phyloP scores from a whole-genome alignment of 2,329 filamentous ascomycete genomes.

The Cordyceps cicadae region DNA sequence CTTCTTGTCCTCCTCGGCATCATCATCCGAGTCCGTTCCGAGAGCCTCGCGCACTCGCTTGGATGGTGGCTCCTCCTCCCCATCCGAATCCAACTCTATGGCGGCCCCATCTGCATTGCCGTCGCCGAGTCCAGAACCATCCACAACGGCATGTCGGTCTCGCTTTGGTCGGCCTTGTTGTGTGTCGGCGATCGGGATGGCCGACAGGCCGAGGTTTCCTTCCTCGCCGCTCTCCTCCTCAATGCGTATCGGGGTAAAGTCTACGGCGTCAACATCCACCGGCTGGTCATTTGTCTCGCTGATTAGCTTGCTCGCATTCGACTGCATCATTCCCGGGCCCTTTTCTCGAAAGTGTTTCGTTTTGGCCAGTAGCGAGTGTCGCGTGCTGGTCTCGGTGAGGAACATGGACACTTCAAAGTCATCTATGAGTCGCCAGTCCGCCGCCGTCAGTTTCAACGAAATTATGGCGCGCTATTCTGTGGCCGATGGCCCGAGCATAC shows the following conservation, averaged over 20 bases:
- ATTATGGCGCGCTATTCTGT: background rate
- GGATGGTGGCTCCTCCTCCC: conserved; percentile 33
- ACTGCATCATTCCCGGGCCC: conserved; percentile 43
- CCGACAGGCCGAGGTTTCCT: conserved; percentile 22
- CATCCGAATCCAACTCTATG: conserved; percentile 32
- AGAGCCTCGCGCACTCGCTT: conserved; percentile 36
- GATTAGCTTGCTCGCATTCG: conserved; percentile 56
- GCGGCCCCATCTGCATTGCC: conserved; percentile 22
- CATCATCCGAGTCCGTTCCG: conserved; percentile 22
- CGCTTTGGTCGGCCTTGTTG: conserved; percentile 21
- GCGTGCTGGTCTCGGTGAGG: conserved; percentile 73
- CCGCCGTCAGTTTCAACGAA: background rate
- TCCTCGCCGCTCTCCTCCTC: conserved; percentile 41
- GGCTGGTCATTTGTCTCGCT: conserved; percentile 46
- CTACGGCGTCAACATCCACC: conserved; percentile 40
- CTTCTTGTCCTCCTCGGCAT: conserved; percentile 67
- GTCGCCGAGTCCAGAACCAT: conserved; percentile 13
- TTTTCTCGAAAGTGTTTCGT: conserved; percentile 67
- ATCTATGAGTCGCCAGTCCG: conserved; percentile 44
- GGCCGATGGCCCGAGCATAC: conserved; percentile 34
- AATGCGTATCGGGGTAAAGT: conserved; percentile 29
- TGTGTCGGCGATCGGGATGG: conserved; percentile 25
- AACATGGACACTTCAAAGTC: conserved; percentile 96
- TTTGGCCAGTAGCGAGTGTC: conserved; percentile 80
- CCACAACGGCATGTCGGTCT: conserved; percentile 18